Base-by-base conservation (phyloP, 495 filamentous ascomycete species). In the Podospora bellae-mahoneyi region DNA sequence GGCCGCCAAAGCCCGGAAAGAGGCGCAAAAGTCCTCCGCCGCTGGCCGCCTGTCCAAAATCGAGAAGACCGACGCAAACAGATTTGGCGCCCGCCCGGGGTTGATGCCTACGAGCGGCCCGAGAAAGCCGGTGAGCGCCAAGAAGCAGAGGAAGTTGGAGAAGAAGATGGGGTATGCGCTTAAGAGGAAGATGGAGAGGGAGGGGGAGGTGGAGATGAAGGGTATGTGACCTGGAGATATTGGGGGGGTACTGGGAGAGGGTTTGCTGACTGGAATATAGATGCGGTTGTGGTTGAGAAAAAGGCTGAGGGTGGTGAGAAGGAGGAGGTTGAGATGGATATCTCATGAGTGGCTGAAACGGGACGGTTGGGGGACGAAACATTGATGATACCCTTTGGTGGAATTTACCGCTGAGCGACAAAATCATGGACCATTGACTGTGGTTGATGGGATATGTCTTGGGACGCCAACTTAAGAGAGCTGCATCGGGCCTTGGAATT, bases 81-180 rank as follows among this genome's bases (percentile, higher is more conserved):
- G 30, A 32, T 77, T 74, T 16, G 82, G 82, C 55, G 81, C 81
- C 3, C 69, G 77, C 6, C 56, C 74, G 0, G 82, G 82, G 0
- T 64, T 84, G 9, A 62, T 81, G 26, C 80, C 82, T 0, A 84
- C 72, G 20, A 82, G 80, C 74, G 82, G 82, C 0, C 78, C 82
- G 2, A 73, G 77, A 59, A 68, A 62, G 0, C 69, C 78, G 4
- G 23, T 83, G 20, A 80, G 81, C 75, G 68, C 67, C 18, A 84
- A 84, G 79, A 76, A 75, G 74, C 64, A 65, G 77, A 73, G 76
- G 62, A 84, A 84, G 79, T 60, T 82, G 9, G 79, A 83, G 71
- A 71, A 77, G 66, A 74, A 76, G 72, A 59, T 82, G 69, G 73
- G 71, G 3, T 71, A 81, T 65, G 82, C 78, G 5, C 34, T 81